Evolutionary conservation across 495 filamentous ascomycete genomes (phyloP).

Genomic region (Penicillium chermesinum): DNA sequence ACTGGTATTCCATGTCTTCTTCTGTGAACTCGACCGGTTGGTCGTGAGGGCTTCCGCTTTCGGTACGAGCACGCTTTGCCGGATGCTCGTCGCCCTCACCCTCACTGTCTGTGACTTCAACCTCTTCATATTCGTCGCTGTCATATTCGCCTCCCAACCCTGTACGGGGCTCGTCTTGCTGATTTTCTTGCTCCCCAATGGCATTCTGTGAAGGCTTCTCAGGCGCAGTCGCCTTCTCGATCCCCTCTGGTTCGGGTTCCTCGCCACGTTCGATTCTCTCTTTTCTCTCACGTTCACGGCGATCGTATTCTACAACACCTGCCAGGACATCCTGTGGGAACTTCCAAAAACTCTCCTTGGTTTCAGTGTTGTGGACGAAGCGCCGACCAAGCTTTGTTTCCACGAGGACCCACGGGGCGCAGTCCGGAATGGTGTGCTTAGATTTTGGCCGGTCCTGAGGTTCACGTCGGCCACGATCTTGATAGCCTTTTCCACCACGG

Average conservation of each 20-base stretch:
- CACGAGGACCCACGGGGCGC: conserved; percentile 86
- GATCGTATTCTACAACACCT: conserved; percentile 69
- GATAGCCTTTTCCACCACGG: conserved; percentile 46
- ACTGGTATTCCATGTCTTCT: conserved; percentile 89
- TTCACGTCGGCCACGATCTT: conserved; percentile 52
- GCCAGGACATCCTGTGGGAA: conserved; percentile 79
- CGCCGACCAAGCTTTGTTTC: conserved; percentile 81
- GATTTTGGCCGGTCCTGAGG: conserved; percentile 76
- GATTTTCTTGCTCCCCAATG: neutral
- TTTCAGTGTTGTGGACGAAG: conserved; percentile 81
- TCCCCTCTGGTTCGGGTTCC: conserved; percentile 28
- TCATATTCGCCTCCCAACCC: conserved; percentile 26
- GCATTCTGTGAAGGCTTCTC: conserved; percentile 1
- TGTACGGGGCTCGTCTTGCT: conserved; percentile 1
- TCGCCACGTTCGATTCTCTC: conserved; percentile 40
- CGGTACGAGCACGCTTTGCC: conserved; percentile 62
- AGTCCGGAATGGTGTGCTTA: conserved; percentile 71
- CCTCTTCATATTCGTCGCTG: conserved; percentile 78
- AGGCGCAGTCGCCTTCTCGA: conserved; percentile 5
- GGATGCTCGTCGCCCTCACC: conserved; percentile 49
- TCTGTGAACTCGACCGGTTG: conserved; percentile 84
- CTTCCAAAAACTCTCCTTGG: conserved; percentile 87
- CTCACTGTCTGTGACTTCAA: conserved; percentile 75
- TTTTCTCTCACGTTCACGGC: conserved; percentile 45
- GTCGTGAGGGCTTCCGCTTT: conserved; percentile 47